Base-by-base conservation (phyloP, 768 basidiomycete genomes). In the Cubamyces sp. region DNA sequence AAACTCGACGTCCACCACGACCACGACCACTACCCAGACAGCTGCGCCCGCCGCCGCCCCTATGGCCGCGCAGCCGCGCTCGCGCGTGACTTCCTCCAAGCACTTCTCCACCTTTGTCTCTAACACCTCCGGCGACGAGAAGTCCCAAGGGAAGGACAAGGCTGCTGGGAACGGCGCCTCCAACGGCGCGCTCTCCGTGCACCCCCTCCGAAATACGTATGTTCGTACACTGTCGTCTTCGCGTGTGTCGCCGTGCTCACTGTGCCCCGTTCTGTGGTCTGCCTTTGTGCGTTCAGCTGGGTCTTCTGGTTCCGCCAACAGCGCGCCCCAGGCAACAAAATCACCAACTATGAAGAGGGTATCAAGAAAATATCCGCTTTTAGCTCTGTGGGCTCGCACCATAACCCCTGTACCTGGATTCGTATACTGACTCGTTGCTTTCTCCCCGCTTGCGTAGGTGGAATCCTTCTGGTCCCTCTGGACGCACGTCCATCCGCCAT, bases 391-490 rank as follows among this genome's bases (percentile, higher is more conserved):
- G 54, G 87, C 79, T 12, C 54, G 54, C 40, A 57, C 18, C 45
- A 37, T 15, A 54, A 47, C 12, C 48, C 58, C 51, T 40, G 23
- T 48, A 54, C 5, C 7, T 16, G 30, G 25, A 34, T 50, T 42
- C 18, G 14, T 12, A 16, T 0, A 5, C 47, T 25, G 14, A 45
- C 30, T 23, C 11, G 34, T 11, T 34, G 34, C 34, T 11, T 8
- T 11, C 34, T 5, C 23, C 30, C 48, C 8, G 23, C 14, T 28
- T 25, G 7, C 26, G 2, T 70, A 94, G 89, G 91, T 94, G 54
- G 96, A 98, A 77, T 96, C 94, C 40, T 97, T 95, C 75, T 96
- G 96, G 89, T 90, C 94, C 23, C 79, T 98, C 61, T 91, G 92
- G 82, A 94, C 95, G 4, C 96, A 98, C 74, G 83, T 98, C 26